These are phyloP conservation scores for Claviceps sorghi DNA, from an alignment of 2,329 filamentous ascomycete genomes.

Conservation along the genomic window DNA sequence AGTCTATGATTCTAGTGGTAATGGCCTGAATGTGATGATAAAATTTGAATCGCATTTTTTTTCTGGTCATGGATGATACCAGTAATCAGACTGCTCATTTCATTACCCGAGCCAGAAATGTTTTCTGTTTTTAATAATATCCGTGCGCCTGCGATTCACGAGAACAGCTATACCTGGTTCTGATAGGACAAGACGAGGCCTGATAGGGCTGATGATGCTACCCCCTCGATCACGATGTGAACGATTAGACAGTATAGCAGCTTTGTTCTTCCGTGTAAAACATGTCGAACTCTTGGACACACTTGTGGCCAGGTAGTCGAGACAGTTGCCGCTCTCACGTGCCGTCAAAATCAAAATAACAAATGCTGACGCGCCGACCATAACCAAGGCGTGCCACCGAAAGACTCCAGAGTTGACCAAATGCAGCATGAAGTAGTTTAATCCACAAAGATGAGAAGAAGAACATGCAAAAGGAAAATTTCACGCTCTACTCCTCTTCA, in stretches of 20 bases:
- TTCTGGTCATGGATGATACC: not conserved
- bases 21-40: constrained; percentile 5
- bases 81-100: not conserved
- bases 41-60: not conserved
- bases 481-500: constrained; percentile 40
- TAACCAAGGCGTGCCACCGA: constrained; percentile 17
- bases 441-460: constrained; percentile 2
- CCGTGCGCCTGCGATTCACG: not conserved
- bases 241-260: not conserved
- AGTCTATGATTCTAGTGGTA: not conserved
- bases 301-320: not conserved
- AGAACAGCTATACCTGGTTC: no score
- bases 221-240: not conserved
- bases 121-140: no score
- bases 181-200: not conserved
- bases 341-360: constrained; percentile 7
- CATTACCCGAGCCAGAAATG: not conserved
- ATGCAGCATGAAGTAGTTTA: constrained; percentile 10
- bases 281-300: not conserved
- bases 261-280: not conserved
- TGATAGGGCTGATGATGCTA: not conserved
- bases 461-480: not conserved
- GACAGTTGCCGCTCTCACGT: constrained; percentile 3
- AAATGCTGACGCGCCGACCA: constrained; percentile 17
- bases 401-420: constrained; percentile 23